These are phyloP conservation scores for Suillus bovinus DNA, from an alignment of 768 basidiomycete species.

Conservation along the genomic window DNA sequence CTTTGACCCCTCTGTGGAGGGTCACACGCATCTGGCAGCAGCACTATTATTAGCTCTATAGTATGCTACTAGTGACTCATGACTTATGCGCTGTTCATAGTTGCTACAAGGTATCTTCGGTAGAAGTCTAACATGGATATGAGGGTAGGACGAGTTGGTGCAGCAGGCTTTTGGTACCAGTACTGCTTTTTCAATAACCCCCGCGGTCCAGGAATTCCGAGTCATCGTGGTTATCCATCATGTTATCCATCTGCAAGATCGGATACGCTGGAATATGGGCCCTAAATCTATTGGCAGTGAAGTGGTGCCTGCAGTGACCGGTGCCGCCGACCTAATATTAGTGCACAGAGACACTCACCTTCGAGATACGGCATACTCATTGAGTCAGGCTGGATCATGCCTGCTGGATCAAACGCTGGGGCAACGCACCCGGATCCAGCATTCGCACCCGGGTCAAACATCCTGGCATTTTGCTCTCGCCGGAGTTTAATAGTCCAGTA, in stretches of 20 bases:
- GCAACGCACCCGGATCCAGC: background rate
- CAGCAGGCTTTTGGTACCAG: background rate
- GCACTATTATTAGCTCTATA: background rate
- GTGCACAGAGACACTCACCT: background rate
- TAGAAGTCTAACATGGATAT: background rate
- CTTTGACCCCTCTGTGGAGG: slow-evolving; percentile 2
- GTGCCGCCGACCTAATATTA: background rate
- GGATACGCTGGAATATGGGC: background rate
- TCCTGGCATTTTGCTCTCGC: background rate
- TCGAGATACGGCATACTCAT: background rate
- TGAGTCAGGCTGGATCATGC: slow-evolving; percentile 4
- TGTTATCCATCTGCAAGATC: background rate
- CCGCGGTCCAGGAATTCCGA: background rate
- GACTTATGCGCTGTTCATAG: background rate
- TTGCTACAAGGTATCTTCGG: background rate
- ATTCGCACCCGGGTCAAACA: background rate
- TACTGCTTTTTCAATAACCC: background rate
- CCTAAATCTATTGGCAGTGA: background rate
- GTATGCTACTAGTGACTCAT: background rate
- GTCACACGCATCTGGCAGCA: background rate
- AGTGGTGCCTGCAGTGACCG: background rate
- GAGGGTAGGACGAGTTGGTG: background rate
- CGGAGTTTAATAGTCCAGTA: background rate
- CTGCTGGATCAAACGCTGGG: background rate
- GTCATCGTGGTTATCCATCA: background rate